These are phyloP conservation scores for Boletus coccyginus DNA, from an alignment of 768 basidiomycete species.

Conservation along the genomic window DNA sequence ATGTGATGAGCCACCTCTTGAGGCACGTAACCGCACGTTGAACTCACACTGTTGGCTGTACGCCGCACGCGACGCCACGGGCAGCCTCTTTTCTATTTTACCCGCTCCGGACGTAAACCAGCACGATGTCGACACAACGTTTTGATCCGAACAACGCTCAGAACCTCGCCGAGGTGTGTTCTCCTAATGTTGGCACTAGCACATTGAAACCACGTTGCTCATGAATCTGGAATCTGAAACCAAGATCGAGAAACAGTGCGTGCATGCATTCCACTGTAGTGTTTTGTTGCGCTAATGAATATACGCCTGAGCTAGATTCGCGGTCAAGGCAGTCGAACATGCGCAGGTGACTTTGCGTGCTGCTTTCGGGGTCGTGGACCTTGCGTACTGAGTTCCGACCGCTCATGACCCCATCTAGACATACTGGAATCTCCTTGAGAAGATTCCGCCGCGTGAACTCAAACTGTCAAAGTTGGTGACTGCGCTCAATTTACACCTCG, in stretches of 20 bases:
- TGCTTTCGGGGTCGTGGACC: not conserved
- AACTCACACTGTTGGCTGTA: not conserved
- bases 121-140: constrained; percentile 43
- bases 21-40: too few relatives aligned
- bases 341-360: constrained; percentile 68
- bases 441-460: constrained; percentile 71
- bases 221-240: constrained; percentile 1
- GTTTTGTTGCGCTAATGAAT: constrained; percentile 8
- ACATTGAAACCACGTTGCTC: constrained; percentile 20
- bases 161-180: constrained; percentile 80
- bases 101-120: constrained; percentile 19
- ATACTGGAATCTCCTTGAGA: constrained; percentile 91
- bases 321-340: constrained; percentile 92
- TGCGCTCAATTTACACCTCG: not conserved
- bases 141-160: constrained; percentile 93
- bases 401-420: constrained; percentile 49
- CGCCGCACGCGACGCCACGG: not conserved
- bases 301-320: constrained; percentile 23
- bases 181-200: constrained; percentile 3
- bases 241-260: constrained; percentile 96
- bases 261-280: constrained; percentile 13
- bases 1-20: not conserved
- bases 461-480: constrained; percentile 73
- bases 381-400: constrained; percentile 5
- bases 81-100: not conserved